phyloP scores from a whole-genome alignment of 108 stramenopile species.

The Cyclostephanos invisitatus region DNA sequence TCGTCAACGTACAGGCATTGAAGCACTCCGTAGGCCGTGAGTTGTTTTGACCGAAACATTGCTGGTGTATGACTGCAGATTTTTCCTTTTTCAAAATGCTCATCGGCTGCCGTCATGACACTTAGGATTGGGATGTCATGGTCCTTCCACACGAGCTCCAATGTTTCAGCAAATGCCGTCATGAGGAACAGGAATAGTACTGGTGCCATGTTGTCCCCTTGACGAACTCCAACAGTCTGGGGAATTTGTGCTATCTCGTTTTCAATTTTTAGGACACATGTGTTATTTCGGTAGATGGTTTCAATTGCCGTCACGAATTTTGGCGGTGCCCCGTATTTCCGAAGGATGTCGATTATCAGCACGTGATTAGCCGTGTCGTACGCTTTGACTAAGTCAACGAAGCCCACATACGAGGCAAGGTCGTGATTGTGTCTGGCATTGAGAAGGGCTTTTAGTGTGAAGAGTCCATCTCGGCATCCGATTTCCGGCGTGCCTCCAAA shows the following conservation, averaged over 20 bases:
- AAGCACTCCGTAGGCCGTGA: no score
- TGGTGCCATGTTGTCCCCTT: slow-evolving; percentile 15
- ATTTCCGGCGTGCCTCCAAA: slow-evolving; percentile 8
- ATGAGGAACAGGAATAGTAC: slow-evolving; percentile 32
- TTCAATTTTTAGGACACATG: slow-evolving; percentile 6
- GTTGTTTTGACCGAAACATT: no score
- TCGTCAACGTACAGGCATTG: background rate
- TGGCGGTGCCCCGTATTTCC: no score
- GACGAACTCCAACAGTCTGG: slow-evolving; percentile 8
- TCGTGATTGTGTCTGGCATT: no score
- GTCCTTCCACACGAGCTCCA: background rate
- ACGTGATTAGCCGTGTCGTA: slow-evolving; percentile 25
- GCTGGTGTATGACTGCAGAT: background rate
- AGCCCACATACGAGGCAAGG: slow-evolving; percentile 2
- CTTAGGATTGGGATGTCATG: no score
- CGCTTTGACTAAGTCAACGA: slow-evolving; percentile 28
- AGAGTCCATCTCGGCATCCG: slow-evolving; percentile 18
- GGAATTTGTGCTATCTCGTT: background rate
- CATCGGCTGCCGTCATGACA: no score
- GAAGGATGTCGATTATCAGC: slow-evolving; percentile 2
- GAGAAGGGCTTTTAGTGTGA: slow-evolving; percentile 19
- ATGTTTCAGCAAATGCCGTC: slow-evolving; percentile 12
- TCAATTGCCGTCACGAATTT: slow-evolving; percentile 2
- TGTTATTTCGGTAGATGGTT: slow-evolving; percentile 7
- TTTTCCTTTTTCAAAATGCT: no score